Conservation (phyloP, 305 asterid genomes). For the Withania somnifera region DNA sequence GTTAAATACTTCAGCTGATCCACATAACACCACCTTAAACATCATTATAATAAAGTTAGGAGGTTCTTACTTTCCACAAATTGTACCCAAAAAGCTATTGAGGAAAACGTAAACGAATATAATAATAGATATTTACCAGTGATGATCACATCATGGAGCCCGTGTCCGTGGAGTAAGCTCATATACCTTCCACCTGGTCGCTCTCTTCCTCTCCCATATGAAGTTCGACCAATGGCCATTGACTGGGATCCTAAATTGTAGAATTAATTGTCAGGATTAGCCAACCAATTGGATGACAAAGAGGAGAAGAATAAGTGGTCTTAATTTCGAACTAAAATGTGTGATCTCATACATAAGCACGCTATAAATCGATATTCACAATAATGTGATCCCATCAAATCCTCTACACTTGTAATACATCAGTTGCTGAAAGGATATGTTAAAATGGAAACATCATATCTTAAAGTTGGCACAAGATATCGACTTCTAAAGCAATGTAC, state of each 20-base stretch:
- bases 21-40: not conserved
- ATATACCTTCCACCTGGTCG: slow-evolving; percentile 87
- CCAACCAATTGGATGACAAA: not conserved
- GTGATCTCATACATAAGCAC: not conserved
- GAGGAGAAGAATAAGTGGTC: not conserved
- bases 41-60: not conserved
- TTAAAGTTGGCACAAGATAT: not conserved
- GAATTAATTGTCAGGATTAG: not conserved
- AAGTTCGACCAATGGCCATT: slow-evolving; percentile 80
- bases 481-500: not conserved
- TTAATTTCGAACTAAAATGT: not conserved
- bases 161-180: slow-evolving; percentile 89
- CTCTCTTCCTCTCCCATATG: slow-evolving; percentile 97
- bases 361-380: too few relatives aligned
- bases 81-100: not conserved
- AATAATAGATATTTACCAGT: slow-evolving; percentile 44
- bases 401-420: not conserved
- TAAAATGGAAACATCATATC: not conserved
- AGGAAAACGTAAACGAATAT: not conserved
- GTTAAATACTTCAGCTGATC: not conserved
- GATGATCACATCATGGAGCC: slow-evolving; percentile 82
- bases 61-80: not conserved
- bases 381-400: too few relatives aligned
- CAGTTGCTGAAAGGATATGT: not conserved
- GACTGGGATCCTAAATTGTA: slow-evolving; percentile 35